A percentile compares a stretch with the other conserved stretches of the same genome.
These are phyloP conservation scores for Neurospora sublineolata DNA, from an alignment of 495 filamentous ascomycete species.

Conservation along the genomic window DNA sequence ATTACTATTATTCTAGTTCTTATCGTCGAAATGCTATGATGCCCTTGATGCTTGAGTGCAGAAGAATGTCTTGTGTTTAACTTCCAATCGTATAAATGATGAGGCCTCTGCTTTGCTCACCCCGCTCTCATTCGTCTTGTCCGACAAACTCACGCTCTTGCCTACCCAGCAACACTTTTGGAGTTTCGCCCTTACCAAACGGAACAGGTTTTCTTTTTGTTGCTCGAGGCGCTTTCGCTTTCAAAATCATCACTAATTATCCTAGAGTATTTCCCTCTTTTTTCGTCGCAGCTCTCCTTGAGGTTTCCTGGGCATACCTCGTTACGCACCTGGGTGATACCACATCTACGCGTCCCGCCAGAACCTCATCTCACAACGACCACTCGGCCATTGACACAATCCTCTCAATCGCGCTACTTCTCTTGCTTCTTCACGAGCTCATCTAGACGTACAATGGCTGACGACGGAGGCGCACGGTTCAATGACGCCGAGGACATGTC, in stretches of 20 bases:
- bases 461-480: constrained; percentile 3
- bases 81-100: not conserved
- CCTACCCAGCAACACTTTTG: not conserved
- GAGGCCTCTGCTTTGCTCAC: not conserved
- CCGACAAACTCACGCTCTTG: not conserved
- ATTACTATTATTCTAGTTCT: not conserved
- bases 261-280: not conserved
- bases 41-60: not conserved
- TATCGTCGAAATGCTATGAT: not conserved
- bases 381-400: not conserved
- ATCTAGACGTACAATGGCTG: constrained; percentile 4
- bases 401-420: not conserved
- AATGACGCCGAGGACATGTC: constrained; percentile 18
- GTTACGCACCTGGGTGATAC: not conserved
- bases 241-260: not conserved
- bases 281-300: not conserved
- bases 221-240: not conserved
- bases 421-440: not conserved
- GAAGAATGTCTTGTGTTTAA: not conserved
- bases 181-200: not conserved
- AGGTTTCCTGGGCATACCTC: not conserved
- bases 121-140: not conserved
- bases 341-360: not conserved
- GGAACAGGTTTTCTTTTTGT: not conserved
- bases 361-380: not conserved